Evolutionary conservation across 169 alveolate species (phyloP), one percentile per base, ranked within the genome.

Genomic region (Theileria orientalis): DNA sequence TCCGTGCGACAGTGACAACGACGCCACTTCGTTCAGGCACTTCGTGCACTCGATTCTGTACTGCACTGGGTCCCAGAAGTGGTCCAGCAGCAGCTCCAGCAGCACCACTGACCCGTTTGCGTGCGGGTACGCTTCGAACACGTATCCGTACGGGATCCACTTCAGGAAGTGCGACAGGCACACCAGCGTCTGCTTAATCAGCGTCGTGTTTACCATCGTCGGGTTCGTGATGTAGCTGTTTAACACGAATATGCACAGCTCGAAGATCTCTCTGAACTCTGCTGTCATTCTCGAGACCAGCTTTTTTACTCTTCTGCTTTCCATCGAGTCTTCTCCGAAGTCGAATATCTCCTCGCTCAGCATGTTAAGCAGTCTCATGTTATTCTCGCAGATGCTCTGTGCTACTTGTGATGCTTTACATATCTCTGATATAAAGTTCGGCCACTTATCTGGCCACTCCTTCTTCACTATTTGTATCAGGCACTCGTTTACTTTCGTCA

Each of bases 391-490:
- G 6, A 97, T 90, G 77, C 92, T 85, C 84, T 97, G 98, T 67
- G 95, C 92, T 19, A 95, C 90, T 83, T 94, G 95, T 69, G 99
- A 92, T 21, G 99, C 94, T 41, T 86, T 87, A 85, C 99, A 98
- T 14, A 98, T 92, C 70, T 98, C 99, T 16, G 99, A 95, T n/a
- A 98, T 96, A 74, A 98, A 98, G 69, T 94, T 91, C 61, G 93
- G 95, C 99, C 99, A 98, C 9, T 96, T 92, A 8, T 98, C 97
- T 1, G 99, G 99, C 99, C 99, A 98, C 85, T 98, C 99, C 74
- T 95, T 92, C 77, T 96, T 95, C 19, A 97, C 96, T 44, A 95
- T 95, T 83, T 91, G 83, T 72, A 90, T 78, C 83, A 94, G 76
- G 13, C 95, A 86, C 54, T 92, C 92, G 83, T 95, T 94, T 41